Percentiles rank a stretch among this genome's conserved stretches.
Evolutionary conservation across 768 basidiomycete species (phyloP).

Genomic region (Infundibulicybe gibba): DNA sequence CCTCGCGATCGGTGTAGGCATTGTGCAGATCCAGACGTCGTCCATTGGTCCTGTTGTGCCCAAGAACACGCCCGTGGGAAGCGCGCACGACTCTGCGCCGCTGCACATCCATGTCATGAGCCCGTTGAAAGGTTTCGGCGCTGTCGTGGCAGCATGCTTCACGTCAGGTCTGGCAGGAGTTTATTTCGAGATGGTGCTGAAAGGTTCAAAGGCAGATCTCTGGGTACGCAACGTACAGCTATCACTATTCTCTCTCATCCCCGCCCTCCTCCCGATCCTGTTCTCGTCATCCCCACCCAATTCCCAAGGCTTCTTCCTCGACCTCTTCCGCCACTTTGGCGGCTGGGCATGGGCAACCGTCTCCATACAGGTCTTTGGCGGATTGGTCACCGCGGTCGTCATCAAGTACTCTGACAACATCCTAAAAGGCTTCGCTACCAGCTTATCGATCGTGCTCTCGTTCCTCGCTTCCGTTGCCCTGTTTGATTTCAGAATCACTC

Average conservation of each 20-base stretch:
- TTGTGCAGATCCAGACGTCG: constrained; percentile 88
- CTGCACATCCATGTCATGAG: constrained; percentile 75
- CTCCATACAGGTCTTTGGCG: constrained; percentile 85
- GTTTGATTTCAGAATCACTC: constrained; percentile 88
- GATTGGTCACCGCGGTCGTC: constrained; percentile 89
- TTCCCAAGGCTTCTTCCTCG: constrained; percentile 46
- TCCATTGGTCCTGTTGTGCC: constrained; percentile 21
- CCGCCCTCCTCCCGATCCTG: constrained; percentile 81
- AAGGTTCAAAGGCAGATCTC: constrained; percentile 77
- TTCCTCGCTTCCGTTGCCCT: constrained; percentile 91
- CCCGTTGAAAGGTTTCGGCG: constrained; percentile 77
- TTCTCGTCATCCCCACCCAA: constrained; percentile 38
- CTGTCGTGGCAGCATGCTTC: constrained; percentile 82
- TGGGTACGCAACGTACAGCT: constrained; percentile 92
- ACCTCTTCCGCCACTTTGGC: constrained; percentile 84
- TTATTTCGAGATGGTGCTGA: constrained; percentile 93
- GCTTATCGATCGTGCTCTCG: constrained; percentile 88
- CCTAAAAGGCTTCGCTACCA: constrained; percentile 96
- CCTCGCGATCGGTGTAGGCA: constrained; percentile 88
- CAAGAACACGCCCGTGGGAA: constrained; percentile 49
- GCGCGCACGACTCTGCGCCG: constrained; percentile 48
- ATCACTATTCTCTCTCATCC: constrained; percentile 85
- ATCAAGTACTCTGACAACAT: constrained; percentile 98
- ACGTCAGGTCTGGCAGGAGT: constrained; percentile 90
- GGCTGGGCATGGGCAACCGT: constrained; percentile 97